Conservation (phyloP, 2,329 filamentous ascomycete species). For the Exophiala aquamarina region DNA sequence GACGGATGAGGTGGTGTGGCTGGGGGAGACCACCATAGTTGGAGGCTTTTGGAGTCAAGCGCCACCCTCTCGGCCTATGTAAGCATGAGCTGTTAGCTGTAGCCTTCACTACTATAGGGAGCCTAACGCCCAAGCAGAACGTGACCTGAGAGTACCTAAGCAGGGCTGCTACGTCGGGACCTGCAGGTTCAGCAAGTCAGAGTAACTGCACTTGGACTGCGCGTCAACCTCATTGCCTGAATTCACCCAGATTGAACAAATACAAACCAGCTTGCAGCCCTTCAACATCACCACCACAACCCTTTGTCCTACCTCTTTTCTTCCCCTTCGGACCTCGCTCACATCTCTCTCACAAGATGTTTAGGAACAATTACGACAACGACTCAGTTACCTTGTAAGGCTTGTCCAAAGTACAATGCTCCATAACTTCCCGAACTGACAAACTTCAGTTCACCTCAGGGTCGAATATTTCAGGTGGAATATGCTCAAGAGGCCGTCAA, state of each 20-base stretch:
- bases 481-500: constrained; percentile 99
- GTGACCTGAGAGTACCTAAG: no score
- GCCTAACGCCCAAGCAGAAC: no score
- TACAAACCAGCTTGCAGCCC: neutral
- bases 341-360: constrained; percentile 66
- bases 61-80: no score
- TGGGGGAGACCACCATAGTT: neutral
- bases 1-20: neutral
- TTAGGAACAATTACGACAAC: constrained; percentile 99
- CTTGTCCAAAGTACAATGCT: constrained; percentile 9
- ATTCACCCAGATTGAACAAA: neutral
- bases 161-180: no score
- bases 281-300: constrained; percentile 2
- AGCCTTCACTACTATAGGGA: no score
- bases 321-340: neutral
- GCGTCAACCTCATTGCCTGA: constrained; percentile 2
- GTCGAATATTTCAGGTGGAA: constrained; percentile 99
- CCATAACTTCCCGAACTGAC: constrained; percentile 9
- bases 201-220: neutral
- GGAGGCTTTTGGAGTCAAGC: no score
- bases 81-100: no score
- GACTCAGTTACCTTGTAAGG: constrained; percentile 97
- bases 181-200: no score
- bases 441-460: constrained; percentile 81
- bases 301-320: constrained; percentile 4